A percentile compares a stretch with the other conserved stretches of the same genome.
phyloP scores from a whole-genome alignment of 2,329 filamentous ascomycete species.

The Myriosclerotinia scirpicola region DNA sequence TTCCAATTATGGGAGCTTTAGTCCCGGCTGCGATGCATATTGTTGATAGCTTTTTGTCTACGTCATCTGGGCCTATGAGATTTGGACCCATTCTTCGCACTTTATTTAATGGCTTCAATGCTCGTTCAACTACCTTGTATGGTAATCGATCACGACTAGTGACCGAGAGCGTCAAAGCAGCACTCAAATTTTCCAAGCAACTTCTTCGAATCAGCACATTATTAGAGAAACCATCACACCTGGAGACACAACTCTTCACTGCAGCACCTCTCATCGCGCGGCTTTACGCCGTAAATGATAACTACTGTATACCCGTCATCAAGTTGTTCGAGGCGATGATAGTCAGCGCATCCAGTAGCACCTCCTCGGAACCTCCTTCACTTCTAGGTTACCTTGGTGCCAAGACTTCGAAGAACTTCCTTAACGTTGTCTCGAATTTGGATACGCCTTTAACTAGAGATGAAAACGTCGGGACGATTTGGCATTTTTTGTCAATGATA shows the following conservation, averaged over 20 bases:
- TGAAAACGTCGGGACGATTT: constrained; percentile 66
- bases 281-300: constrained; percentile 68
- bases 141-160: constrained; percentile 55
- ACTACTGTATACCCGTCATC: constrained; percentile 65
- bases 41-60: constrained; percentile 72
- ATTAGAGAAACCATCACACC: constrained; percentile 60
- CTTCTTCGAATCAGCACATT: constrained; percentile 70
- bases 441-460: constrained; percentile 71
- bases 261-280: constrained; percentile 73
- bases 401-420: constrained; percentile 78
- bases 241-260: constrained; percentile 81
- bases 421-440: constrained; percentile 73
- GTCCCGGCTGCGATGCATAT: constrained; percentile 73
- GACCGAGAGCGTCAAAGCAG: constrained; percentile 61
- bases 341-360: constrained; percentile 62
- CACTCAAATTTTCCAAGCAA: constrained; percentile 65
- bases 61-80: constrained; percentile 66
- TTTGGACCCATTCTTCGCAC: constrained; percentile 76
- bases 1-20: constrained; percentile 47
- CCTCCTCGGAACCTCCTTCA: constrained; percentile 79
- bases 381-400: constrained; percentile 87
- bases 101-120: constrained; percentile 61
- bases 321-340: constrained; percentile 73
- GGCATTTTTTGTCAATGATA: constrained; percentile 83
- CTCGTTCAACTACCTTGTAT: constrained; percentile 61